Percentiles rank a stretch among this genome's conserved stretches.
Evolutionary conservation across 176 grass and related monocot species (phyloP).

Genomic region (Rhipidocladum racemiflorum): DNA sequence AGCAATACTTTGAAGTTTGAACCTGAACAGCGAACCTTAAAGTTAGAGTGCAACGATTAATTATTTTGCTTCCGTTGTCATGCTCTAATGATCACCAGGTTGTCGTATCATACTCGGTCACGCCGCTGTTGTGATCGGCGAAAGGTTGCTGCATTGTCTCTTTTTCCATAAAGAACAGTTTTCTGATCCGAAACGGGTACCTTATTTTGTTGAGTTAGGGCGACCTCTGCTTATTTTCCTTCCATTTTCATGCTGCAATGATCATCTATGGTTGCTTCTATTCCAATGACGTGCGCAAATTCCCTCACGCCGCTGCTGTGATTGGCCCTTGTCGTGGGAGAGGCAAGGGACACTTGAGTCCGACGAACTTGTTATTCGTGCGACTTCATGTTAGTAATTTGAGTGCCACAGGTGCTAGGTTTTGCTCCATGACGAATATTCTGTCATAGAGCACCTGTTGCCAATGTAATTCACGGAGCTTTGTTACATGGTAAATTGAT

Average conservation of each 20-base stretch:
- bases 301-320: neutral
- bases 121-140: neutral
- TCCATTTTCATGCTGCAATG: neutral
- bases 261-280: neutral
- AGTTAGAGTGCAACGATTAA: neutral
- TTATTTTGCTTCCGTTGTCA: neutral
- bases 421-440: neutral
- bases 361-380: neutral
- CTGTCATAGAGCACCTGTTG: neutral
- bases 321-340: neutral
- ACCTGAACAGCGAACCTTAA: neutral
- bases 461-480: neutral
- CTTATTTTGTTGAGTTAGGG: neutral
- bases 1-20: too few species aligned
- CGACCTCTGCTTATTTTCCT: neutral
- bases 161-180: neutral
- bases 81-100: neutral
- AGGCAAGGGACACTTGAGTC: neutral
- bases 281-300: too few species aligned
- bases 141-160: neutral
- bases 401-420: neutral
- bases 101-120: slow-evolving; percentile 11
- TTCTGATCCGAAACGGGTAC: neutral
- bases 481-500: neutral
- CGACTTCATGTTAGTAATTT: neutral